Percentiles rank a stretch among this genome's conserved stretches.
Conservation (phyloP, 306 rosid species). For the Prunus davidiana region DNA sequence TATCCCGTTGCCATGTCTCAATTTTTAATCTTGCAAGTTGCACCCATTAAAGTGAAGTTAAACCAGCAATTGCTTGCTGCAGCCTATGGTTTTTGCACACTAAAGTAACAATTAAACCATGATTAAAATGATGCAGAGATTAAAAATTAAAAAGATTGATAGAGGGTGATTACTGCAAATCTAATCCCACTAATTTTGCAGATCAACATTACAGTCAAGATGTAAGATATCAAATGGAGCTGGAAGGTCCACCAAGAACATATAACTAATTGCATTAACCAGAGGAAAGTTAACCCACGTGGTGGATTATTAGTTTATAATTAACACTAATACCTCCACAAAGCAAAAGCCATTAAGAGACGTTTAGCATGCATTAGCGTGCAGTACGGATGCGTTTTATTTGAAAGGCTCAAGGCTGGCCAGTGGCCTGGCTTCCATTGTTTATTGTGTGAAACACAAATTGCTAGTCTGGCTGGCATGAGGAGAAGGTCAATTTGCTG, state of each 20-base stretch:
- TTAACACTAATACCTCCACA: not conserved
- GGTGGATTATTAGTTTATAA: not conserved
- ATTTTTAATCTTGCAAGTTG: not conserved
- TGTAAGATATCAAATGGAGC: not conserved
- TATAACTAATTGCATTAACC: not conserved
- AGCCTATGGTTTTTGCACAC: not conserved
- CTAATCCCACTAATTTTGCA: not conserved
- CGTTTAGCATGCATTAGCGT: not conserved
- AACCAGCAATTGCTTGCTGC: not conserved
- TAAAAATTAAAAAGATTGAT: not conserved
- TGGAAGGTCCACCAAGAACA: not conserved
- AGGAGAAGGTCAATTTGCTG: not conserved
- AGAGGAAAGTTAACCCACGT: not conserved
- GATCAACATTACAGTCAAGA: not conserved
- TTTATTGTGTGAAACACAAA: not conserved
- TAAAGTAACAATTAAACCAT: too few species aligned
- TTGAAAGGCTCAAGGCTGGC: not conserved
- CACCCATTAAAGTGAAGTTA: not conserved
- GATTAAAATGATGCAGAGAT: not conserved
- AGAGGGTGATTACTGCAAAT: slow-evolving; percentile 3
- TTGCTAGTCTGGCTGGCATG: not conserved
- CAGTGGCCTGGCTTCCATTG: not conserved
- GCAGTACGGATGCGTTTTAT: too few species aligned
- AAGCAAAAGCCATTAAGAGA: not conserved
- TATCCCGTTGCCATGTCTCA: not conserved